Evolutionary conservation across 1,139 yeast genomes (phyloP), one percentile per base, ranked within the genome.

Genomic region (Komagataea norvegica): DNA sequence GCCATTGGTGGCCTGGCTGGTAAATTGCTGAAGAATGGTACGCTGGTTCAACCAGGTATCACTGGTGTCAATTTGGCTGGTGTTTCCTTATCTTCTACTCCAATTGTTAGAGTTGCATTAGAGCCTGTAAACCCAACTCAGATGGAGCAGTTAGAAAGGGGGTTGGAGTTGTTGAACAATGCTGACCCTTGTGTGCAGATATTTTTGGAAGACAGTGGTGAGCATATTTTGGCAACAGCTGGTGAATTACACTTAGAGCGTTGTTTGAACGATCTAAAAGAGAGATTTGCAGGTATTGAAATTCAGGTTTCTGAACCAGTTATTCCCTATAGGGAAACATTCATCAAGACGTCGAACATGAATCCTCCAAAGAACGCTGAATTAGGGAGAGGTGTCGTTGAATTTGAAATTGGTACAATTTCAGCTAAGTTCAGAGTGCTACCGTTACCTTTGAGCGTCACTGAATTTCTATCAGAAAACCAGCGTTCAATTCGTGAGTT

Each of bases 181-280:
- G 91, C 97, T 1, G 97, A 89, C 59, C 96, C 97, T 1, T 91
- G 95, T 52, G 89, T 88, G 25, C 88, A 86, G 54, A 84, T 89
- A 49, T 82, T 76, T 52, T 68, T 85, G 30, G 91, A 85, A 52
- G 95, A 86, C 48, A 79, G 83, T 9, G 97, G 97, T 43, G 97
- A 89, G 59, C 84, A 84, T 52, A 87, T 89, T 48, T 68, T 89
- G 51, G 84, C 94, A 45, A 88, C 94, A 14, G 96, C 96, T n/a
- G 97, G 97, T 37, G 96, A 89, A 59, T 69, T 89, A 44, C 97
- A 89, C 63, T 67, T 89, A 39, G 97, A 89, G 55, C 73, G 96
- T 57, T 88, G 96, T 59, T 61, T 89, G 50, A 87, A 85, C 53
- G 97, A 89, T 63, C 65, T 89, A 53, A 79, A 76, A 41, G 96